Percentiles rank a stretch among this genome's conserved stretches.
Conservation (phyloP, 306 rosid genomes). For the Adenanthera pavonina region DNA sequence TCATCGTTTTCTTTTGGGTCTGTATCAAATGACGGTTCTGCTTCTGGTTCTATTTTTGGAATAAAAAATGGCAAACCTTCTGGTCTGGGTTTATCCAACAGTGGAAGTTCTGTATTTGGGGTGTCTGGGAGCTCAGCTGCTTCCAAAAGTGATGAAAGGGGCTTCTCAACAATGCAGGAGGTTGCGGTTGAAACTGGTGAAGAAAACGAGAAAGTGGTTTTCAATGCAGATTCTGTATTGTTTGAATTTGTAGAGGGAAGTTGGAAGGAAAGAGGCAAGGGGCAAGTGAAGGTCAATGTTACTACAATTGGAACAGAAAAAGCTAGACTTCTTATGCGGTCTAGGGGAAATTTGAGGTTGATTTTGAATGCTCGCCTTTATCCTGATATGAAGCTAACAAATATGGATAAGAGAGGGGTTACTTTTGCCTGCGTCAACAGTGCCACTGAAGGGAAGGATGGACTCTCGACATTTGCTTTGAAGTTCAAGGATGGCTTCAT, state of each 20-base stretch:
- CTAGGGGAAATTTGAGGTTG: constrained; percentile 78
- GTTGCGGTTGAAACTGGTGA: constrained; percentile 75
- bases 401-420: constrained; percentile 91
- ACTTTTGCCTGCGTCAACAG: constrained; percentile 93
- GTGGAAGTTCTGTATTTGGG: constrained; percentile 75
- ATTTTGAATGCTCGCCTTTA: constrained; percentile 86
- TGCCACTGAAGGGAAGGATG: constrained; percentile 64
- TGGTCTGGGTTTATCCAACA: constrained; percentile 70
- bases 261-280: constrained; percentile 84
- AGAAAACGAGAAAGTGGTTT: constrained; percentile 66
- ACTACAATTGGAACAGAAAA: constrained; percentile 46
- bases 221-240: constrained; percentile 64
- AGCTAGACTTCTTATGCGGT: constrained; percentile 82
- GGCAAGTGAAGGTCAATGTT: constrained; percentile 64
- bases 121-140: constrained; percentile 52
- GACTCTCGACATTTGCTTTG: constrained; percentile 86
- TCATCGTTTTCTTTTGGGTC: constrained; percentile 82
- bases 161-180: constrained; percentile 63
- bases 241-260: constrained; percentile 61
- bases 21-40: constrained; percentile 58
- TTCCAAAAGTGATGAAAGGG: constrained; percentile 67
- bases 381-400: constrained; percentile 85
- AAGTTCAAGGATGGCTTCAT: constrained; percentile 85
- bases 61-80: constrained; percentile 56
- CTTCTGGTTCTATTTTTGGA: constrained; percentile 59